Evolutionary conservation across 148 eudicot species (phyloP), one percentile per base, ranked within the genome.

Genomic region (Persicaria tinctoria): DNA sequence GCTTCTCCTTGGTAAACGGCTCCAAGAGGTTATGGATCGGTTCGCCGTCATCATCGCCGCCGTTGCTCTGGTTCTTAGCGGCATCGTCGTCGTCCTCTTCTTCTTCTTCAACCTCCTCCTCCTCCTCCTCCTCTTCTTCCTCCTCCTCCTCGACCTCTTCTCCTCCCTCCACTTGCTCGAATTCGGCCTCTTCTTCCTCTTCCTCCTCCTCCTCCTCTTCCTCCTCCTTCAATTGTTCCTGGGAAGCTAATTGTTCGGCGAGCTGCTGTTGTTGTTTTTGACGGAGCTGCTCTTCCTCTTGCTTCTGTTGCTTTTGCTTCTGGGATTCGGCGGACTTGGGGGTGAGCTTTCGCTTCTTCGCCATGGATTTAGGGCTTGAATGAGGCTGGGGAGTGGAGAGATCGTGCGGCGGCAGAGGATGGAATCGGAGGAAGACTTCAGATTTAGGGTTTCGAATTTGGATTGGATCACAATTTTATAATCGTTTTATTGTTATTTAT

Each of bases 1-100:
- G 76, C 50, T 92, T 96, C 1, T 95, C 97, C 46, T 95, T 95
- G 0, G 87, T 86, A 51, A 95, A 92, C 0, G 97, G 99, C 55
- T 92, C 97, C 2, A 95, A 83, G 55, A 95, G 80, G 80, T 80
- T 85, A 82, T 81, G 79, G 4, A 95, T 77, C 8, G 97, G 88
- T 76, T 95, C 99, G 0, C 84, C 91, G 3, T 84, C 88, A 4
- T 80, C 88, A 0, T 86, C 89, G 0, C 4, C 70, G 14, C 3
- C 23, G 13, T 17, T 51, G 51, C 23, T 23, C 46, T 14, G 2
- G 1, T 79, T 68, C 5, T 73, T 74, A 32, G 72, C 76, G 2
- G 14, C 80, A 8, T 50, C 49, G 20, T 56, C 74, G 48, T 14
- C 17, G 17, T 57, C 71, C 1, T 8, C 23, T 68, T 64, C 75